Conservation (phyloP, 192 early-diverging fungal genomes). For the Coemansia sp. region DNA sequence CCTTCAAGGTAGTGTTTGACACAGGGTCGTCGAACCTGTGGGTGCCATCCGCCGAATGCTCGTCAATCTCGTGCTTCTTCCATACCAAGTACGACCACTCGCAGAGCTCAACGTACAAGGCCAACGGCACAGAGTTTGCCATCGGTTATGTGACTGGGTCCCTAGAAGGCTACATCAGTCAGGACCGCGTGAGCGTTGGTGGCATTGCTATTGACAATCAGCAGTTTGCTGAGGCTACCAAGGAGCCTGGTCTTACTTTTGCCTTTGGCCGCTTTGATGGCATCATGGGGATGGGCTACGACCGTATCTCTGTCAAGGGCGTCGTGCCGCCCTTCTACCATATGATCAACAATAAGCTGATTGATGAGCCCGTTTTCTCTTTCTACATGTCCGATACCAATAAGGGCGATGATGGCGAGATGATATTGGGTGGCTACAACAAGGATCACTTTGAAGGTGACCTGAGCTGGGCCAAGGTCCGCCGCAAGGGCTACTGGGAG, state of each 20-base stretch:
- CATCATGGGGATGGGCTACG: conserved; percentile 90
- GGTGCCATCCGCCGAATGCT: conserved; percentile 94
- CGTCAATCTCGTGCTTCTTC: conserved; percentile 93
- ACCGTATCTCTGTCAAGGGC: conserved; percentile 81
- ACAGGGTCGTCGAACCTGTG: conserved; percentile 95
- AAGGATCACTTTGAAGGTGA: conserved; percentile 69
- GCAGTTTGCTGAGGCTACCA: conserved; percentile 94
- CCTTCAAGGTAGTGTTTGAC: conserved; percentile 90
- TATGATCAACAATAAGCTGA: conserved; percentile 76
- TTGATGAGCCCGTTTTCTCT: conserved; percentile 86
- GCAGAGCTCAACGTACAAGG: conserved; percentile 73
- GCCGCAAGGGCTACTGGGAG: conserved; percentile 97
- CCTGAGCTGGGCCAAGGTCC: conserved; percentile 79
- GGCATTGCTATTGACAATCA: conserved; percentile 67
- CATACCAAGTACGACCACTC: conserved; percentile 84
- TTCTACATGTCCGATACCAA: conserved; percentile 83
- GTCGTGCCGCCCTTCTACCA: conserved; percentile 95
- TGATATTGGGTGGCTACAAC: conserved; percentile 87
- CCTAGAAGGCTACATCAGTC: conserved; percentile 91
- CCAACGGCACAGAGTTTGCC: conserved; percentile 93
- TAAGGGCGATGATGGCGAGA: conserved; percentile 70
- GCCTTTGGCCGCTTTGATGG: conserved; percentile 95
- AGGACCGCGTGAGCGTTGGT: conserved; percentile 74
- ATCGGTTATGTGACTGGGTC: conserved; percentile 93
- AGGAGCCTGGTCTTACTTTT: conserved; percentile 96